phyloP scores from a whole-genome alignment of 306 rosid species.

The Medicago lupulina region DNA sequence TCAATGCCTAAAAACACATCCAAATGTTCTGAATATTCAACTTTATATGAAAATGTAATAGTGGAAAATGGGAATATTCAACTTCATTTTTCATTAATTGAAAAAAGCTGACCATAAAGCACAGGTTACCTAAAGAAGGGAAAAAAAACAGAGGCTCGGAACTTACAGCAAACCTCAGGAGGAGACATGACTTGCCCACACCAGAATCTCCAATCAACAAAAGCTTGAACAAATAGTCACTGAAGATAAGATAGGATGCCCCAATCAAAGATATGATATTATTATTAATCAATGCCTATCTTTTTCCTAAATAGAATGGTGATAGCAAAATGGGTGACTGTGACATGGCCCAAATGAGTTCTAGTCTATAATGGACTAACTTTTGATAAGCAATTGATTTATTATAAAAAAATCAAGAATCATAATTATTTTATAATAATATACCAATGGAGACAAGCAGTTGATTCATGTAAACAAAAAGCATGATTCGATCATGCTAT shows the following conservation, averaged over 20 bases:
- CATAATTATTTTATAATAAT: background rate
- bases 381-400: background rate
- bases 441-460: background rate
- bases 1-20: slow-evolving; percentile 9
- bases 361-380: background rate
- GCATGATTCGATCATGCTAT: background rate
- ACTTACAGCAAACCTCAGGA: slow-evolving; percentile 99
- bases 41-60: background rate
- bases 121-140: slow-evolving; percentile 13
- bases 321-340: background rate
- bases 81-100: slow-evolving; percentile 23
- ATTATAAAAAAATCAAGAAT: background rate
- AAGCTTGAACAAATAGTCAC: slow-evolving; percentile 97
- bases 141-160: slow-evolving; percentile 4
- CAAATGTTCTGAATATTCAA: slow-evolving; percentile 14
- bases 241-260: slow-evolving; percentile 43
- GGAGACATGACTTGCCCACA: slow-evolving; percentile 98
- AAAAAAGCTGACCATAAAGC: background rate
- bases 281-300: slow-evolving; percentile 17
- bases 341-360: background rate
- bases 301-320: slow-evolving; percentile 19
- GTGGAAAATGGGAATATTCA: slow-evolving; percentile 6
- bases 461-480: background rate
- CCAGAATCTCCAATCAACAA: slow-evolving; percentile 98
- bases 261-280: slow-evolving; percentile 23